Percentiles rank a stretch among this genome's conserved stretches.
These are phyloP conservation scores for Pseudogymnoascus sp. DNA, from an alignment of 2,329 filamentous ascomycete species.

Conservation along the genomic window DNA sequence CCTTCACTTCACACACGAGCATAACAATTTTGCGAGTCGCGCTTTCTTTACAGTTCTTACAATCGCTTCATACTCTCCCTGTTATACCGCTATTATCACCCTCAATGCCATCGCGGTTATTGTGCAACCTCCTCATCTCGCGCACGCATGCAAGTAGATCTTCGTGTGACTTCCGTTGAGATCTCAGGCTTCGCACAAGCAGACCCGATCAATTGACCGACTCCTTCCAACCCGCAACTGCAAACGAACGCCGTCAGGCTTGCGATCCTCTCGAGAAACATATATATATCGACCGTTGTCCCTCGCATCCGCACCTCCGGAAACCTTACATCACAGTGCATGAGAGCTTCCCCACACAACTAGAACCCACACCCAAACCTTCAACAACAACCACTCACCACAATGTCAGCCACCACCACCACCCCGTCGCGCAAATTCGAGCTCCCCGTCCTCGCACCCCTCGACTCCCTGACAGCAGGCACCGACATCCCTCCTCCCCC, in stretches of 20 bases:
- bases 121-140: slow-evolving; percentile 7
- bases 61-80: slow-evolving; percentile 2
- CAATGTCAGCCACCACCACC: not conserved
- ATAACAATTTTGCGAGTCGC: slow-evolving; percentile 5
- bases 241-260: not conserved
- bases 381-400: not conserved
- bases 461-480: slow-evolving; percentile 29
- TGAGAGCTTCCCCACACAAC: slow-evolving; percentile 6
- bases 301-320: slow-evolving; percentile 1
- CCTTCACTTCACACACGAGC: not conserved
- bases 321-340: slow-evolving; percentile 7
- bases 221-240: not conserved
- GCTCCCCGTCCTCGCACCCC: slow-evolving; percentile 25
- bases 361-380: not conserved
- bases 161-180: slow-evolving; percentile 6
- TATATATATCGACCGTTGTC: not conserved
- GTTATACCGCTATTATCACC: not conserved
- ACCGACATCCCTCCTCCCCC: slow-evolving; percentile 30
- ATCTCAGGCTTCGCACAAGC: slow-evolving; percentile 1
- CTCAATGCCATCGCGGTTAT: slow-evolving; percentile 3
- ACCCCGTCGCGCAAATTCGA: slow-evolving; percentile 23
- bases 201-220: not conserved
- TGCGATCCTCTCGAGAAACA: not conserved
- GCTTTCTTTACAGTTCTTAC: not conserved
- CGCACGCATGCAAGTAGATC: slow-evolving; percentile 4